A percentile compares a stretch with the other conserved stretches of the same genome.
Evolutionary conservation across 83 land plant genomes (phyloP).

Genomic region (Thuja plicata): DNA sequence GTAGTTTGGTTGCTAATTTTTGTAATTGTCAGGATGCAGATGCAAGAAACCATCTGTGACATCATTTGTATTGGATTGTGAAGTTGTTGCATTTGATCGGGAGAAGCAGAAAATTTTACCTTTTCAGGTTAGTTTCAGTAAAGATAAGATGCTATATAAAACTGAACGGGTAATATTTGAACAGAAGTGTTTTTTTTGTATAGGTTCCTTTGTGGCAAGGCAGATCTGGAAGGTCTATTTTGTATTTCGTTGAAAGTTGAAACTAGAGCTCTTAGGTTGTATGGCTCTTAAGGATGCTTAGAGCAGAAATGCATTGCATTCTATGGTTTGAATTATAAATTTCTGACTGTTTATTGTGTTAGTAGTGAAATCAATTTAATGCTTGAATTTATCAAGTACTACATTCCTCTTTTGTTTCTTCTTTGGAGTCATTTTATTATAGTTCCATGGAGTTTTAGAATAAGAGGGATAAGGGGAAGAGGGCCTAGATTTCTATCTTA

Average conservation of each 20-base stretch:
- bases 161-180: neutral
- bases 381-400: neutral
- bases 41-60: constrained; percentile 69
- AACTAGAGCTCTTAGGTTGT: neutral
- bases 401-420: too few species aligned
- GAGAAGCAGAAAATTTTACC: constrained; percentile 80
- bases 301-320: neutral
- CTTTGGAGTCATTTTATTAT: too few species aligned
- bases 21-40: constrained; percentile 49
- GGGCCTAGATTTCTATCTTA: too few species aligned
- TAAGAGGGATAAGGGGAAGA: too few species aligned
- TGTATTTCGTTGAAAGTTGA: neutral
- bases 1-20: neutral
- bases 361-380: neutral
- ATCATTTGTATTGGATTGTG: constrained; percentile 94
- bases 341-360: neutral
- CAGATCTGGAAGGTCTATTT: neutral
- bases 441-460: too few species aligned
- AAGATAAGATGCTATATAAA: neutral
- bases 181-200: neutral
- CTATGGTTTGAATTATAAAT: neutral
- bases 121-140: constrained; percentile 70
- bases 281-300: neutral
- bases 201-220: neutral
- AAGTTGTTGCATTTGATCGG: constrained; percentile 91